A percentile compares a stretch with the other conserved stretches of the same genome.
phyloP scores from a whole-genome alignment of 169 alveolate species.

The Plasmodium gaboni region DNA sequence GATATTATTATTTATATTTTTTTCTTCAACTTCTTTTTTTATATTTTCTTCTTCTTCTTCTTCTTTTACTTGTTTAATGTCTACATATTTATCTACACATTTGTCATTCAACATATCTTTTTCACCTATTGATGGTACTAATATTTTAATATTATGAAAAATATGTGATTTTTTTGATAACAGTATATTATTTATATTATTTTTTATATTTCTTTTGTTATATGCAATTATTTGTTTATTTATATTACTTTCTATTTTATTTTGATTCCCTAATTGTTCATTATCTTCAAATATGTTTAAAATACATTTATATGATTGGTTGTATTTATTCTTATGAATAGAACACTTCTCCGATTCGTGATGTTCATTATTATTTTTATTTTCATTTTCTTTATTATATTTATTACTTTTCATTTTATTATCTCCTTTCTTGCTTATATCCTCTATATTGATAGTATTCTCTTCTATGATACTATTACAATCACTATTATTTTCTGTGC shows the following conservation, averaged over 20 bases:
- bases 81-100: neutral
- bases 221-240: constrained; percentile 5
- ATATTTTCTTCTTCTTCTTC: neutral
- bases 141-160: constrained; percentile 62
- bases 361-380: neutral
- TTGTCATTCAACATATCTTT: neutral
- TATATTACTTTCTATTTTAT: neutral
- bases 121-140: constrained; percentile 15
- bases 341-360: neutral
- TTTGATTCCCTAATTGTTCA: neutral
- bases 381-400: neutral
- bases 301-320: too few relatives aligned
- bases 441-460: neutral
- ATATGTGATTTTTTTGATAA: constrained; percentile 48
- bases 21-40: neutral
- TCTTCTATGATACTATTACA: neutral
- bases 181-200: constrained; percentile 6
- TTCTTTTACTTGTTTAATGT: neutral
- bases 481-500: constrained; percentile 4
- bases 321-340: too few relatives aligned
- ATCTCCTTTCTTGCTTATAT: neutral
- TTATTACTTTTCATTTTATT: neutral
- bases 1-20: neutral
- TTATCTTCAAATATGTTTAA: neutral
- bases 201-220: neutral